phyloP scores from a whole-genome alignment of 2,329 filamentous ascomycete genomes.

The Ophioceras dolichostomum region DNA sequence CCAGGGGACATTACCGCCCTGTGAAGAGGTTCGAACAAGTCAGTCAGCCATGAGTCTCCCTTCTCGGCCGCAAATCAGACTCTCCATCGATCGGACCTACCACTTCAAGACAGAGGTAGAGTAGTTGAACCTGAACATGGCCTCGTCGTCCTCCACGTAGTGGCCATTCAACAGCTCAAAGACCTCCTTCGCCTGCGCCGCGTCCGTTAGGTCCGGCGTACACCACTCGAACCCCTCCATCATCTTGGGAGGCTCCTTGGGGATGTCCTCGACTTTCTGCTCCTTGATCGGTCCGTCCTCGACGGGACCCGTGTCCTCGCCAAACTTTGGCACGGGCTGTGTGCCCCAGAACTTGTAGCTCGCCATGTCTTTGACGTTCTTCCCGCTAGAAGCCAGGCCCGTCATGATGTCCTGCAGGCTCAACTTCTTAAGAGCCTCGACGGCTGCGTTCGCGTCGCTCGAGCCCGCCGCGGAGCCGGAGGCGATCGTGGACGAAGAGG shows the following conservation, averaged over 20 bases:
- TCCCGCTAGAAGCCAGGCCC: slow-evolving; percentile 62
- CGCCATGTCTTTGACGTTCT: slow-evolving; percentile 92
- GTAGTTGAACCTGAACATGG: slow-evolving; percentile 97
- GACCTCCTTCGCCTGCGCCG: slow-evolving; percentile 73
- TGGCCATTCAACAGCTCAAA: slow-evolving; percentile 86
- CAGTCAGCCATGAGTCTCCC: slow-evolving; percentile 1
- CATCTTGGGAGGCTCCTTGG: slow-evolving; percentile 63
- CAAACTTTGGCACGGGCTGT: slow-evolving; percentile 84
- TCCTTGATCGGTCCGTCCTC: slow-evolving; percentile 75
- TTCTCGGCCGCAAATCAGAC: background rate
- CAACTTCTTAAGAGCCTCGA: slow-evolving; percentile 47
- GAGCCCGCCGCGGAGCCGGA: slow-evolving; percentile 12
- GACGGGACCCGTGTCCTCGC: slow-evolving; percentile 30
- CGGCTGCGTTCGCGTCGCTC: slow-evolving; percentile 24
- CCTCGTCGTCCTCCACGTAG: slow-evolving; percentile 94
- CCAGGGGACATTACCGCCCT: slow-evolving; percentile 92
- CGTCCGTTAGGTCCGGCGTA: slow-evolving; percentile 71
- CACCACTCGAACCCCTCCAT: slow-evolving; percentile 89
- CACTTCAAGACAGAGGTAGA: slow-evolving; percentile 80
- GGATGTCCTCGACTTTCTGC: slow-evolving; percentile 66
- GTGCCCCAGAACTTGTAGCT: slow-evolving; percentile 99
- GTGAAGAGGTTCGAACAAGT: slow-evolving; percentile 1
- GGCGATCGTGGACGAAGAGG: slow-evolving; percentile 12
- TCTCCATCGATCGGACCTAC: slow-evolving; percentile 34
- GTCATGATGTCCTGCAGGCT: slow-evolving; percentile 63